Conservation (phyloP, 495 filamentous ascomycete genomes). For the Penicillium macrosclerotiorum region DNA sequence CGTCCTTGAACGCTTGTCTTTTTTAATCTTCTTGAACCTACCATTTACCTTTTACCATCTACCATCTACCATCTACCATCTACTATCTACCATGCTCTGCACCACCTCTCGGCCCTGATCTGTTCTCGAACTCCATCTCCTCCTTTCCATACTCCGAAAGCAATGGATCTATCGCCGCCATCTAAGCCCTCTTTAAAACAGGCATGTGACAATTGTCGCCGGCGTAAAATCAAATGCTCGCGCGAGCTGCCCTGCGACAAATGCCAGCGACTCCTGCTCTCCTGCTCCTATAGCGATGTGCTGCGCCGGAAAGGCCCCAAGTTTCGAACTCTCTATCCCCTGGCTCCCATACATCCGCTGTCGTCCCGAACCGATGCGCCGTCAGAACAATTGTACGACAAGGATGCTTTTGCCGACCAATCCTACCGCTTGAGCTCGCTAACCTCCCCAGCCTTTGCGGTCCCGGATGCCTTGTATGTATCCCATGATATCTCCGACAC, state of each 20-base stretch:
- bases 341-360: constrained; percentile 42
- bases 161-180: constrained; percentile 25
- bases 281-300: constrained; percentile 46
- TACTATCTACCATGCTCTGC: constrained; percentile 9
- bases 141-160: background rate
- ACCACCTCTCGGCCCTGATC: background rate
- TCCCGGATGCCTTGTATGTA: constrained; percentile 25
- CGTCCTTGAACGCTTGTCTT: constrained; percentile 2
- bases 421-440: constrained; percentile 28
- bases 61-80: too few species aligned
- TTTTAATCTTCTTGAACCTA: background rate
- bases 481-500: constrained; percentile 25
- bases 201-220: constrained; percentile 47
- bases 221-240: constrained; percentile 47
- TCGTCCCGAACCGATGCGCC: constrained; percentile 18
- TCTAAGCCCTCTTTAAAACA: constrained; percentile 33
- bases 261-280: constrained; percentile 43
- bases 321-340: constrained; percentile 44
- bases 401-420: constrained; percentile 19
- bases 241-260: constrained; percentile 46
- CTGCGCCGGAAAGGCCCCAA: constrained; percentile 46
- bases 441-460: constrained; percentile 26
- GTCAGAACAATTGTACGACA: constrained; percentile 19
- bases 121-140: too few species aligned
- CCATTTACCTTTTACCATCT: too few species aligned